Conservation (phyloP, 306 rosid species). For the Trifolium dubium region DNA sequence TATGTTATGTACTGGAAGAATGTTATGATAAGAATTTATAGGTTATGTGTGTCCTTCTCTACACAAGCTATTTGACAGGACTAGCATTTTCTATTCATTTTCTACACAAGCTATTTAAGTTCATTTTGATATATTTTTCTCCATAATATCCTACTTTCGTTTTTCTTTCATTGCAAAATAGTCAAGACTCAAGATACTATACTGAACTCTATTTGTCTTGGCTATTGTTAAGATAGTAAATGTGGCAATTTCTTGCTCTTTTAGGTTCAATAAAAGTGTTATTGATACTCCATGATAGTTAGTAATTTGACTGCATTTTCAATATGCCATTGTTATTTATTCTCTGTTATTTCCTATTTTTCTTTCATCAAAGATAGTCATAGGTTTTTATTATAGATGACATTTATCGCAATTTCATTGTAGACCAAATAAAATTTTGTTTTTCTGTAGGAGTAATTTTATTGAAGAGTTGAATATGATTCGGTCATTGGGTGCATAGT, state of each 20-base stretch:
- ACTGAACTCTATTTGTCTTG: neutral
- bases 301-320: neutral
- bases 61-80: too few species aligned
- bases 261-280: neutral
- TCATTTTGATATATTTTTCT: too few species aligned
- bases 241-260: neutral
- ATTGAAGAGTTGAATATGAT: slow-evolving; percentile 6
- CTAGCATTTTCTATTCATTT: too few species aligned
- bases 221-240: neutral
- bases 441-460: slow-evolving; percentile 39
- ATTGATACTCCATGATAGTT: neutral
- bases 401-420: slow-evolving; percentile 6
- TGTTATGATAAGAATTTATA: too few species aligned
- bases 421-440: neutral
- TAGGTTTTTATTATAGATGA: slow-evolving; percentile 1
- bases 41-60: too few species aligned
- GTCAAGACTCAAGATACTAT: too few species aligned
- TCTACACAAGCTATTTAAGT: too few species aligned
- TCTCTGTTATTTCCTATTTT: neutral
- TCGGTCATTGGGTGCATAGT: slow-evolving; percentile 2
- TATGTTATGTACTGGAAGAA: too few species aligned
- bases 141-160: too few species aligned
- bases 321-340: neutral
- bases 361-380: neutral
- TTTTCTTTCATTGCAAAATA: too few species aligned